A percentile compares a stretch with the other conserved stretches of the same genome.
Evolutionary conservation across 176 grass and related monocot genomes (phyloP).

Genomic region (Bothriochloa decipiens): DNA sequence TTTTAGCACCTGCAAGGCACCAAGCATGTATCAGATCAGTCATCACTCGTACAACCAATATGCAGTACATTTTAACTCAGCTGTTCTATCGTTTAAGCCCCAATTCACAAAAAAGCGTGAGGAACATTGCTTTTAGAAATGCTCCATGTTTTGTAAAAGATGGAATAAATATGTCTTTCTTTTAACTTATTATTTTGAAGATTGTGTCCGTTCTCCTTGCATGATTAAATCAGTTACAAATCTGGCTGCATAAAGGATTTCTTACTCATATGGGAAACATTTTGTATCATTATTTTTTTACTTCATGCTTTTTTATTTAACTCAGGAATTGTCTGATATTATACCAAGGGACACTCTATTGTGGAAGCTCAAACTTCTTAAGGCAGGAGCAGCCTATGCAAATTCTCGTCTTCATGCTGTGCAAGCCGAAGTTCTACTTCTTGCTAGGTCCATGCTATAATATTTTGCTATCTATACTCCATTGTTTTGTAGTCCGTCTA

Average conservation of each 20-base stretch:
- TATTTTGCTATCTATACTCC: constrained; percentile 4
- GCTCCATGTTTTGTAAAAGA: background rate
- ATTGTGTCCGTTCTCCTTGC: background rate
- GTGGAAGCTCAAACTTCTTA: constrained; percentile 93
- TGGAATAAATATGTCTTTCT: background rate
- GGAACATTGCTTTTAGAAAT: constrained; percentile 5
- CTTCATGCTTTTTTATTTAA: constrained; percentile 18
- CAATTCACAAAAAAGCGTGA: background rate
- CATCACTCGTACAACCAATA: background rate
- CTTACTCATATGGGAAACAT: background rate
- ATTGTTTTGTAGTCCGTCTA: background rate
- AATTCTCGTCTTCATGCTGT: constrained; percentile 92
- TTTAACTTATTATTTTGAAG: background rate
- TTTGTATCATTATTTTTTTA: background rate
- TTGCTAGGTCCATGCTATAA: constrained; percentile 71
- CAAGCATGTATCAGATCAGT: background rate
- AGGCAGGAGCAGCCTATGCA: constrained; percentile 77
- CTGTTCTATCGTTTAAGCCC: background rate
- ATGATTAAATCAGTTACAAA: background rate
- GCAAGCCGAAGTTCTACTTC: constrained; percentile 83
- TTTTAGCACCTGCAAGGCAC: background rate
- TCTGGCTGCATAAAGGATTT: background rate
- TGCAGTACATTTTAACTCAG: background rate
- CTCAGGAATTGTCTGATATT: constrained; percentile 78
- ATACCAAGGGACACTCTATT: constrained; percentile 92